These are phyloP conservation scores for Colletotrichum cordylinicola DNA, from an alignment of 2,329 filamentous ascomycete species.

Conservation along the genomic window DNA sequence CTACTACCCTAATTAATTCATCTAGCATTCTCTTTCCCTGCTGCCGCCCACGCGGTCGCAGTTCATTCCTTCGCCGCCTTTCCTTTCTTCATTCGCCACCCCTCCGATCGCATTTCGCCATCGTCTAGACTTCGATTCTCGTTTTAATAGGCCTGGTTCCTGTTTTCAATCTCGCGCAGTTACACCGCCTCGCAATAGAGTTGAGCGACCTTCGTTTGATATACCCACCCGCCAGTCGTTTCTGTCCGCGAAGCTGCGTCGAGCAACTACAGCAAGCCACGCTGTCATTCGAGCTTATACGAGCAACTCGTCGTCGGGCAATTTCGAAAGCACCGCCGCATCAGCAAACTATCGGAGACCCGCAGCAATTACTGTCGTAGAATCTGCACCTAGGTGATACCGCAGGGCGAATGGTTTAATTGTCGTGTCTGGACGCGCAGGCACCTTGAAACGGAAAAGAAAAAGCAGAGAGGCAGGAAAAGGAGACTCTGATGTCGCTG, in stretches of 20 bases:
- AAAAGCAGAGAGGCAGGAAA: slow-evolving; percentile 26
- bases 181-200: slow-evolving; percentile 18
- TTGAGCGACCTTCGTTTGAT: slow-evolving; percentile 20
- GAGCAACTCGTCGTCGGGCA: slow-evolving; percentile 15
- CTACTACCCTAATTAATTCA: slow-evolving; percentile 19
- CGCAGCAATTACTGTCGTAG: slow-evolving; percentile 8
- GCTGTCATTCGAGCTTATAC: slow-evolving; percentile 25
- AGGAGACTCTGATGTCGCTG: slow-evolving; percentile 29
- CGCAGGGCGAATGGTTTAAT: slow-evolving; percentile 7
- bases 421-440: slow-evolving; percentile 14
- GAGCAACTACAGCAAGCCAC: background rate
- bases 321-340: slow-evolving; percentile 18
- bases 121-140: slow-evolving; percentile 21
- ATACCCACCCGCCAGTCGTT: slow-evolving; percentile 6
- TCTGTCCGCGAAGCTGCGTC: slow-evolving; percentile 7
- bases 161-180: slow-evolving; percentile 15
- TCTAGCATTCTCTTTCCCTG: background rate
- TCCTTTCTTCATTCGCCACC: slow-evolving; percentile 7
- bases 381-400: slow-evolving; percentile 10
- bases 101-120: background rate
- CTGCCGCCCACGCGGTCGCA: background rate
- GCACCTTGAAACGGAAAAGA: slow-evolving; percentile 22
- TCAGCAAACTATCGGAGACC: background rate
- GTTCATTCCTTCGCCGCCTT: slow-evolving; percentile 11
- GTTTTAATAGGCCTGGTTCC: slow-evolving; percentile 21